Base-by-base conservation (phyloP, 2,329 filamentous ascomycete genomes). In the Teratosphaeria epicoccoides region DNA sequence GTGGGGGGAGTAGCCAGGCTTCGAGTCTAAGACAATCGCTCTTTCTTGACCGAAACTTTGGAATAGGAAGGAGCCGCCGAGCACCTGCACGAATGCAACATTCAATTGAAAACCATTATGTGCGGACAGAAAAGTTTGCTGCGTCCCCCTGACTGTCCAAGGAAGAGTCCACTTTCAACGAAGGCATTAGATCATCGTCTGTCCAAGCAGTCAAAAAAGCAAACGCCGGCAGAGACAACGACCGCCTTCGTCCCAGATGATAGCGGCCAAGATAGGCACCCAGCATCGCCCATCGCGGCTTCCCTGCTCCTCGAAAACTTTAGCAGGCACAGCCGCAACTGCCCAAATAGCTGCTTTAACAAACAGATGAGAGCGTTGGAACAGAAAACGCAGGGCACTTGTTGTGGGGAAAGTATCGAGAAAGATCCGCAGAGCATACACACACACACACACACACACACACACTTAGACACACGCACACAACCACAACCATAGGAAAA, bases 351-450 rank as follows among this genome's bases (percentile, higher is more conserved):
- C n/a, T n/a, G n/a, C n/a, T n/a, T 14, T 46, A 24, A 24, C 25
- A 14, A 28, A 24, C 44, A 20, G 44, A 11, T 14, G 25, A 28
- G 44, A 24, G 44, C 23, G 12, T 28, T 24, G 25, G 25, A n/a
- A 46, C 25, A 24, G 17, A 46, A 24, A 24, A 23, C 22, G 23
- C n/a, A 17, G 10, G 29, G 17, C n/a, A 10, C 29, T 37, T 37
- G 10, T 46, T 46, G 23, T 23, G 11, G 44, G 20, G 44, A 24
- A 46, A 46, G 44, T 46, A 50, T 28, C 52, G 26, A 52, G 49
- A 51, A 43, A 59, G 55, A 55, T 56, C 53, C 53, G 56, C 52
- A 58, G 52, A 57, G 57, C 58, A 59, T 57, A 58, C 59, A 51
- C 53, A 59, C 52, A 52, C 56, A 47, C 46, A 59, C 55, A 58